Evolutionary conservation across 2,329 filamentous ascomycete species (phyloP).

Genomic region (Pseudonectria buxi): DNA sequence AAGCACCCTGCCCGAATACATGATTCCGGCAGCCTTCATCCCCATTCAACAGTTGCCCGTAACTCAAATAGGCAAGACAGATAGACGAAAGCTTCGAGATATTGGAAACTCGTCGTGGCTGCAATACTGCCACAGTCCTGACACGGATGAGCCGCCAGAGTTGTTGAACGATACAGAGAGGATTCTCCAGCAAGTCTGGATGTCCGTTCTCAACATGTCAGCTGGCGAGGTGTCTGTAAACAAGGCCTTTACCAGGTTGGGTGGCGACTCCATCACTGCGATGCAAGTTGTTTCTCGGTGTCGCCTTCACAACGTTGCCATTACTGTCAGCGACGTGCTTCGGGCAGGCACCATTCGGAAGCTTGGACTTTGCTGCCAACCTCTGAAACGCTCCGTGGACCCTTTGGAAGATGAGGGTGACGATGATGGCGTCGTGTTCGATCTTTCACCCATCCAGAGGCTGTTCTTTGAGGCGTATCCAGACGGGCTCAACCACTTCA

Average conservation of each 20-base stretch:
- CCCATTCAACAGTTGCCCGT: constrained; percentile 1
- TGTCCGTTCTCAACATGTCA: constrained; percentile 32
- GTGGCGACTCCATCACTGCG: constrained; percentile 39
- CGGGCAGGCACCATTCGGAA: constrained; percentile 22
- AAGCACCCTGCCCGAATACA: constrained; percentile 5
- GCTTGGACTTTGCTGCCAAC: too few species aligned
- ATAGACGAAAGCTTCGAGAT: constrained; percentile 1
- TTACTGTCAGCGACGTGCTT: constrained; percentile 29
- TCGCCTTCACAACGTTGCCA: constrained; percentile 20
- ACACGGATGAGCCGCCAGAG: too few species aligned
- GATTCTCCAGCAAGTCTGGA: too few species aligned
- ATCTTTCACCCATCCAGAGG: constrained; percentile 37
- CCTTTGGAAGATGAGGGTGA: background rate
- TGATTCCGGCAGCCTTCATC: constrained; percentile 8
- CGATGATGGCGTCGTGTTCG: constrained; percentile 20
- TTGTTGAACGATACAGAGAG: too few species aligned
- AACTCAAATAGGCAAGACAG: constrained; percentile 3
- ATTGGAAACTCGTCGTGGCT: too few species aligned
- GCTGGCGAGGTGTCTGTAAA: constrained; percentile 22
- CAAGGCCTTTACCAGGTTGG: constrained; percentile 32
- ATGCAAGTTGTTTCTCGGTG: constrained; percentile 37
- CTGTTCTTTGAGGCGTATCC: constrained; percentile 31
- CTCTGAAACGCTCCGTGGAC: too few species aligned
- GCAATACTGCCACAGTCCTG: too few species aligned
- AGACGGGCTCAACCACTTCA: constrained; percentile 30